Conservation (phyloP, 2,329 filamentous ascomycete species). For the Talaromyces sp. region DNA sequence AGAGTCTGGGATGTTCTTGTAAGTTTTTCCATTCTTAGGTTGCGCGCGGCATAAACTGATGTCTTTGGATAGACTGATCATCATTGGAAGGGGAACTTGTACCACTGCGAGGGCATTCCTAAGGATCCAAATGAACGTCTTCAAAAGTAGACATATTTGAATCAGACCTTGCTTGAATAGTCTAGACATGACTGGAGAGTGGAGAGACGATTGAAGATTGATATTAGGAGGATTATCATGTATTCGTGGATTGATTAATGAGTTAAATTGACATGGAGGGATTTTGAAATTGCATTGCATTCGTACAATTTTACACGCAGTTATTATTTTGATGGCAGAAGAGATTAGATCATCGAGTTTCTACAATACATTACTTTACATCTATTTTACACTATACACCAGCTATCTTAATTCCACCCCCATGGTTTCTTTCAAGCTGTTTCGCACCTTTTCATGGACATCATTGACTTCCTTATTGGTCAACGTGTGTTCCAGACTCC, state of each 20-base stretch:
- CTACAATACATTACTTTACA: constrained; percentile 1
- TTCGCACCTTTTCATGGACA: constrained; percentile 64
- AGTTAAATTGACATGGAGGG: neutral
- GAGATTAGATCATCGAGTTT: neutral
- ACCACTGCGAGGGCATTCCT: too few relatives aligned
- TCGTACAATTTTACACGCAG: neutral
- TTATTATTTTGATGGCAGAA: neutral
- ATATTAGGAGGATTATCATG: neutral
- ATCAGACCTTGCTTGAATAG: too few relatives aligned
- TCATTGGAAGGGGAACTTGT: too few relatives aligned
- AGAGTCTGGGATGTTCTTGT: too few relatives aligned
- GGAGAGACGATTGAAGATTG: neutral
- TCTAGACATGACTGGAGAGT: too few relatives aligned
- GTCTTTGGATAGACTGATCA: too few relatives aligned
- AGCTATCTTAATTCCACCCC: constrained; percentile 69
- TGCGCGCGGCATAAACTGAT: too few relatives aligned
- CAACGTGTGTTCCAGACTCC: constrained; percentile 83
- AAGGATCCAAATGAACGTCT: too few relatives aligned
- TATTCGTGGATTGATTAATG: neutral
- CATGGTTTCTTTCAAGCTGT: constrained; percentile 61
- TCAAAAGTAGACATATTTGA: too few relatives aligned
- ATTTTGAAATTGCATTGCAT: neutral
- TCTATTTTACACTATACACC: neutral
- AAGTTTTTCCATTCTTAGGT: too few relatives aligned
- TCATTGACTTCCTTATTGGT: constrained; percentile 75